phyloP scores from a whole-genome alignment of 495 filamentous ascomycete genomes.

The Astrothelium macrocarpum region DNA sequence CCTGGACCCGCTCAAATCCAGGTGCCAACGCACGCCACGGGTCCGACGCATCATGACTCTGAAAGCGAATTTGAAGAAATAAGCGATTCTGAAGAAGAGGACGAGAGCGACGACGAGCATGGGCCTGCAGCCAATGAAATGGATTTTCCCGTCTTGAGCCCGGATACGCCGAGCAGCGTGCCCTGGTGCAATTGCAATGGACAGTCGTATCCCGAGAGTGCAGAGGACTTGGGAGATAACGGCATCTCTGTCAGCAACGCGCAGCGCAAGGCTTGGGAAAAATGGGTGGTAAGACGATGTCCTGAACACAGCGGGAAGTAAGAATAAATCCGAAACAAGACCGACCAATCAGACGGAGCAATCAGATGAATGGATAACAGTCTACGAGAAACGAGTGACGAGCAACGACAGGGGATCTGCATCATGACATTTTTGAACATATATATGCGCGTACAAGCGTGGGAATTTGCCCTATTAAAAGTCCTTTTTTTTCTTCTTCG shows the following conservation, averaged over 20 bases:
- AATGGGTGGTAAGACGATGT: slow-evolving; percentile 43
- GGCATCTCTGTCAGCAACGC: slow-evolving; percentile 42
- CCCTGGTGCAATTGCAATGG: slow-evolving; percentile 41
- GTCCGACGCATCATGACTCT: slow-evolving; percentile 9
- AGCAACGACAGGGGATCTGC: neutral
- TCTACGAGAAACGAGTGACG: too few relatives aligned
- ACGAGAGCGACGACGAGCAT: slow-evolving; percentile 19
- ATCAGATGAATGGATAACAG: too few relatives aligned
- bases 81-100: slow-evolving; percentile 13
- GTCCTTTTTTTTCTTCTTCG: too few relatives aligned
- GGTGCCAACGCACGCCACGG: neutral
- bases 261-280: slow-evolving; percentile 53
- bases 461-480: too few relatives aligned
- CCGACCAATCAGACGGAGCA: too few relatives aligned
- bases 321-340: too few relatives aligned
- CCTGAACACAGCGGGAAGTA: slow-evolving; percentile 25
- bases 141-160: slow-evolving; percentile 32
- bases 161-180: slow-evolving; percentile 36
- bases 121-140: slow-evolving; percentile 33
- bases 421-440: neutral
- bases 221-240: slow-evolving; percentile 50
- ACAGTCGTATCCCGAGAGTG: slow-evolving; percentile 25
- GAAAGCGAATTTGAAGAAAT: slow-evolving; percentile 14
- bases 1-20: neutral
- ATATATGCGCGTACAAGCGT: neutral